Base-by-base conservation (phyloP, 148 eudicot genomes). In the Fallopia convolvulus region DNA sequence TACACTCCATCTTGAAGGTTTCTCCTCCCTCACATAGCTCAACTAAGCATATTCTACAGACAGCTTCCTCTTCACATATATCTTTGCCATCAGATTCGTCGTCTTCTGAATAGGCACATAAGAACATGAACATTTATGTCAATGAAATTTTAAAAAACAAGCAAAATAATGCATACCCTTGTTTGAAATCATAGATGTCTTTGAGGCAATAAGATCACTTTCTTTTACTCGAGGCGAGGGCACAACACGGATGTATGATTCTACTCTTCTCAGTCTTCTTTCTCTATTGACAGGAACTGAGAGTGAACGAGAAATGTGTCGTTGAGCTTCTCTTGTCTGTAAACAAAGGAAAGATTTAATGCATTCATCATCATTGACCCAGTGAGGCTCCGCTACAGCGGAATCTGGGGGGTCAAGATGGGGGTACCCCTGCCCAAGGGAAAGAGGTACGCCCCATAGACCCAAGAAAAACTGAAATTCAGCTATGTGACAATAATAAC, bases 1-100 rank as follows among this genome's bases (percentile, higher is more conserved):
- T 85, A 76, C 99, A 94, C 76, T 94, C 99, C 96, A 94, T 85
- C 81, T 94, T 94, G 23, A 94, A 87, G 26, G 99, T 94, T 83
- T 92, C 97, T 21, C 96, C 96, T 46, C 90, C 97, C 85, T 94
- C 99, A 82, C 91, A 82, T 79, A 90, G 81, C 77, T 94, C 99
- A 75, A 88, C 87, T 14, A 94, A 76, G 80, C 99, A 94, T 70
- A 92, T 92, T 77, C 99, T 86, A 48, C 99, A 94, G 76, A 94
- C 95, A 20, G 99, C 97, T 73, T 92, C 96, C 61, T 94, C 99
- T 86, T 94, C 97, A 3, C 91, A 87, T 83, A 92, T 94, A 77
- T 94, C 99, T 85, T 90, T 91, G 66, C 86, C 86, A 41, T 81
- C 87, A 21, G 52, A 81, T 75, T 90, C 95, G 61, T 71, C 60